These are phyloP conservation scores for Chaetomidium leptoderma DNA, from an alignment of 495 filamentous ascomycete species.

Conservation along the genomic window DNA sequence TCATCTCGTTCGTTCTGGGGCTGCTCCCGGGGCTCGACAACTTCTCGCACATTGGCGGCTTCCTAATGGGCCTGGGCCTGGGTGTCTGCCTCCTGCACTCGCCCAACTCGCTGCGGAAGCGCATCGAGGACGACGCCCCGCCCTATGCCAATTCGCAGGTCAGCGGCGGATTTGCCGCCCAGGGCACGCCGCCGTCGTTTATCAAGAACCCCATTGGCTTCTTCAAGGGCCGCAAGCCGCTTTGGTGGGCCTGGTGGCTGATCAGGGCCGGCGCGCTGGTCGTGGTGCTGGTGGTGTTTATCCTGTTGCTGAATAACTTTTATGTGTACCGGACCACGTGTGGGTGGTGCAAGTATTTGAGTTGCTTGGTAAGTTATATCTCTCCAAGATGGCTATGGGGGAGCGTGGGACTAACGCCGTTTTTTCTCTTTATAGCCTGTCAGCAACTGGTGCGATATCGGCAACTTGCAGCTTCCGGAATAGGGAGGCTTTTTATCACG, in stretches of 20 bases:
- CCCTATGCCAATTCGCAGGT: constrained; percentile 41
- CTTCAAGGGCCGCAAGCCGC: constrained; percentile 83
- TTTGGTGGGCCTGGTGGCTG: constrained; percentile 99
- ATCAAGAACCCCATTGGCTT: constrained; percentile 68
- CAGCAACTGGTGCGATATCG: constrained; percentile 74
- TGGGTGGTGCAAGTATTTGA: constrained; percentile 88
- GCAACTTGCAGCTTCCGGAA: constrained; percentile 40
- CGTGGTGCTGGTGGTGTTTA: constrained; percentile 72
- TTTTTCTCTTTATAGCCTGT: constrained; percentile 49
- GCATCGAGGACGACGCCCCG: constrained; percentile 62
- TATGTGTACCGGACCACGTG: constrained; percentile 74
- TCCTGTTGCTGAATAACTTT: constrained; percentile 82
- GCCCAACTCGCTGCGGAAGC: constrained; percentile 69
- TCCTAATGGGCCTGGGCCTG: constrained; percentile 84
- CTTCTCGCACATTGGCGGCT: constrained; percentile 94
- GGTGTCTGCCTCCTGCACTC: constrained; percentile 85
- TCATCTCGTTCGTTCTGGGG: constrained; percentile 86
- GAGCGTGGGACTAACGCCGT: constrained; percentile 7
- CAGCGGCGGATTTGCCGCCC: constrained; percentile 34
- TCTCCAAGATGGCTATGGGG: constrained; percentile 16
- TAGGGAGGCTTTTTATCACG: not conserved
- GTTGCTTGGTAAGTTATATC: constrained; percentile 71
- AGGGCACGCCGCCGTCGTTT: constrained; percentile 52
- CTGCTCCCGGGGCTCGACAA: constrained; percentile 93
- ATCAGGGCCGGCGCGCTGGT: constrained; percentile 76